phyloP scores from a whole-genome alignment of 345 rosid genomes.

The Brassica rapa region DNA sequence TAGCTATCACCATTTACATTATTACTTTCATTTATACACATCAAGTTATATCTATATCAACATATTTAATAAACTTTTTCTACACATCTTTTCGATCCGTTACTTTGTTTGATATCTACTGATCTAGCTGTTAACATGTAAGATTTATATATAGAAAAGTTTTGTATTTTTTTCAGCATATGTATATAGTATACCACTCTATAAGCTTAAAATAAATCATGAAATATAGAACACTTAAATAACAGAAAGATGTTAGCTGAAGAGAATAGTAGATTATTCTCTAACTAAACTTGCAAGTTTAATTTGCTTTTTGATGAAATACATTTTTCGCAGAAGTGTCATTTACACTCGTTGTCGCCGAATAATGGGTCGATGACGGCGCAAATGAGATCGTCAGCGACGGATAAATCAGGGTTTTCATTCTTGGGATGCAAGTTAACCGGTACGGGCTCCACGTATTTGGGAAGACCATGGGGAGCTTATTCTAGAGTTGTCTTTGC shows the following conservation, averaged over 20 bases:
- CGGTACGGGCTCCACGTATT: slow-evolving; percentile 50
- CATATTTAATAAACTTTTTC: background rate
- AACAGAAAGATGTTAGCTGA: background rate
- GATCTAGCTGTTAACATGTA: background rate
- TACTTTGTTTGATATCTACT: background rate
- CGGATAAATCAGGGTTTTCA: slow-evolving; percentile 61
- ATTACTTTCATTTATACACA: background rate
- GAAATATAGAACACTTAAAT: background rate
- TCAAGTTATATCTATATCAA: background rate
- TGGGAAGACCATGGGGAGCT: slow-evolving; percentile 84
- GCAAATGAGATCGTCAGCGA: slow-evolving; percentile 49
- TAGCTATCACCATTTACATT: slow-evolving; percentile 47
- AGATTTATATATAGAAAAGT: background rate
- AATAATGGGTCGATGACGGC: slow-evolving; percentile 67
- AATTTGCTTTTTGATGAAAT: background rate
- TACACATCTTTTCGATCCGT: background rate
- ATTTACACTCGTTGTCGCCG: slow-evolving; percentile 56
- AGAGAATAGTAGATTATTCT: background rate
- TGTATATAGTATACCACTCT: background rate
- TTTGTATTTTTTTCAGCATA: background rate
- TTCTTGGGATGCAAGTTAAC: slow-evolving; percentile 73
- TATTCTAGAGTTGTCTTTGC: slow-evolving; percentile 72
- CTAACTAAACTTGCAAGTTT: background rate
- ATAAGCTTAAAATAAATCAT: background rate
- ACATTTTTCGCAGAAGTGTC: slow-evolving; percentile 51